Conservation (phyloP, 2,329 filamentous ascomycete genomes). For the Trichoderma koningiopsis region DNA sequence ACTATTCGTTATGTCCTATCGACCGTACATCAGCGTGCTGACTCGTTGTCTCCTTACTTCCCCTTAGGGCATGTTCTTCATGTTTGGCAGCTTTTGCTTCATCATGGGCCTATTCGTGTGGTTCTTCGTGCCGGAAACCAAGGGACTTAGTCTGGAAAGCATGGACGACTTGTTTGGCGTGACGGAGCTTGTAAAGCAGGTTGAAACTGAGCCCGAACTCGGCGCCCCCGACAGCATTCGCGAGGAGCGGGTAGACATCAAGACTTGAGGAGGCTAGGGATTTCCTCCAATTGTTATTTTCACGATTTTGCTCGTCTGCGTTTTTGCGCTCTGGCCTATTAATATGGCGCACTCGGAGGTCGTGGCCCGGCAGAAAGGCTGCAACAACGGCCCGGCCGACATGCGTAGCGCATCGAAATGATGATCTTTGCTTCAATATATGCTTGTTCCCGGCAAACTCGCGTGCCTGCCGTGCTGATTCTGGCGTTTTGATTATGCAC, state of each 20-base stretch:
- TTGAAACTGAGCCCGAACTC: slow-evolving; percentile 38
- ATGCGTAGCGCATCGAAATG: background rate
- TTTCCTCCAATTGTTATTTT: too few relatives aligned
- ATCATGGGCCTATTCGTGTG: slow-evolving; percentile 66
- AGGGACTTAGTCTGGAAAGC: slow-evolving; percentile 63
- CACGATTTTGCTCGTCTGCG: background rate
- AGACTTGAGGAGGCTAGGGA: slow-evolving; percentile 22
- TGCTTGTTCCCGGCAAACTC: background rate
- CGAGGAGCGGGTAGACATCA: slow-evolving; percentile 30
- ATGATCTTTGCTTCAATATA: slow-evolving; percentile 8
- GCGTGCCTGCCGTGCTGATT: background rate
- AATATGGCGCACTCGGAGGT: background rate
- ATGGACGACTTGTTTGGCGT: slow-evolving; percentile 69
- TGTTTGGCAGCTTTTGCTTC: slow-evolving; percentile 68
- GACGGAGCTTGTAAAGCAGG: slow-evolving; percentile 45
- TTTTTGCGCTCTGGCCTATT: background rate
- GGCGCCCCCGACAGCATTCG: slow-evolving; percentile 34
- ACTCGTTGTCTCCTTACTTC: background rate
- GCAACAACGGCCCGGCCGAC: slow-evolving; percentile 1
- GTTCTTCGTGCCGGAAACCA: slow-evolving; percentile 72
- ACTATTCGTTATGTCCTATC: background rate
- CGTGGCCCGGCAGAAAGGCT: background rate
- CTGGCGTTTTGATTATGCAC: background rate
- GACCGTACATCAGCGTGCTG: background rate
- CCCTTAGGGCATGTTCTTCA: slow-evolving; percentile 63